Base-by-base conservation (phyloP, 2,329 filamentous ascomycete genomes). In the Laburnicola sp. region DNA sequence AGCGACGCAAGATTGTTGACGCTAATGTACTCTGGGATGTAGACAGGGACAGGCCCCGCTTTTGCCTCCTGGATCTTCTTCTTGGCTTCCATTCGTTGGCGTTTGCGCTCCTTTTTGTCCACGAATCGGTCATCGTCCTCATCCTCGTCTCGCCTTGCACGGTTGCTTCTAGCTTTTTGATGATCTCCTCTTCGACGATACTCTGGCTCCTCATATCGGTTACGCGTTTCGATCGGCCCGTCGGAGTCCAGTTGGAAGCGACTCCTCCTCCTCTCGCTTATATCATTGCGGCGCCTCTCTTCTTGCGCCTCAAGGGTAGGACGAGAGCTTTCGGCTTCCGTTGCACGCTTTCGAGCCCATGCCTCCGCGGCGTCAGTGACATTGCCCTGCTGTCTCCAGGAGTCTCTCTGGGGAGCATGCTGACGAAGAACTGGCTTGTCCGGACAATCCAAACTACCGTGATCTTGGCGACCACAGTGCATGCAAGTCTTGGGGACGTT, bases 21-120 rank as follows among this genome's bases (percentile, higher is more conserved):
- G 63, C 85, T 94, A 72, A 99, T 95, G 63, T 91, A 96, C 66
- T 97, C 90, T 0, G 95, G 95, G 22, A 99, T 77, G 46, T 87
- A 83, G 39, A 99, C 88, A 10, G 69, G 69, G 2, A 59, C 68
- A 3, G 71, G 69, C 8, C 62, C 59, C 9, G 59, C 57, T 47
- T 64, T 66, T 22, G 59, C 57, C 23, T 58, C n/a, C 42, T 68
- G 64, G 10, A 65, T 64, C 38, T 62, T 66, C 53, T 69, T 68
- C 59, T 71, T 72, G 8, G 66, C 69, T 38, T 70, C 68, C 30
- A 64, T 62, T 6, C 68, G 65, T 42, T 60, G 49, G 32, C 68
- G 66, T 45, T 70, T 72, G 31, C 64, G 66, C 49, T 71, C 66
- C 22, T 57, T 59, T 51, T 62, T 63, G 45, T 56, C 56, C 8